These are phyloP conservation scores for Diaporthe batatas DNA, from an alignment of 2,329 filamentous ascomycete species.

Conservation along the genomic window DNA sequence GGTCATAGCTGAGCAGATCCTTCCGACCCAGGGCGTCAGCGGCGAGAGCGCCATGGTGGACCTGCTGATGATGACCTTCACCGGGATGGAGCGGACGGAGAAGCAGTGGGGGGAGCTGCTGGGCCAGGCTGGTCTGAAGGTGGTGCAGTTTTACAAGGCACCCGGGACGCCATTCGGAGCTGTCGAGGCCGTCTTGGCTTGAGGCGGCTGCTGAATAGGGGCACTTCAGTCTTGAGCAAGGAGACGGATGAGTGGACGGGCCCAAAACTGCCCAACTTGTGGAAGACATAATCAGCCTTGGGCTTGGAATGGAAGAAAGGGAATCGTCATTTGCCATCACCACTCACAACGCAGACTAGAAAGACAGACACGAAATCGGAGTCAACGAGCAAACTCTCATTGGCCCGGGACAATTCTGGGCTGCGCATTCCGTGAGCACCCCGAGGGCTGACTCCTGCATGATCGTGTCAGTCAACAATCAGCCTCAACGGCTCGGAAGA, in stretches of 20 bases:
- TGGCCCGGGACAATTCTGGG: not conserved
- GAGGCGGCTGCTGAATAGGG: not conserved
- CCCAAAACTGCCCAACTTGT: no score
- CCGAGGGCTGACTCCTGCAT: not conserved
- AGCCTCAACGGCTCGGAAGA: not conserved
- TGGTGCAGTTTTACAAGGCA: slow-evolving; percentile 1
- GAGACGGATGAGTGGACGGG: not conserved
- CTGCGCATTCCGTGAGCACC: not conserved
- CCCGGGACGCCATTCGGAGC: slow-evolving; percentile 27
- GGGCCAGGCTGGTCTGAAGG: slow-evolving; percentile 27
- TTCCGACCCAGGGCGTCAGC: slow-evolving; percentile 38
- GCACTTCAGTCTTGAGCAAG: no score
- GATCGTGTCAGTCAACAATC: not conserved
- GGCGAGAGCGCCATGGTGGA: slow-evolving; percentile 39
- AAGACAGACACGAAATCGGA: not conserved
- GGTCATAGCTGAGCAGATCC: slow-evolving; percentile 45
- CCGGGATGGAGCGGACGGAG: slow-evolving; percentile 41
- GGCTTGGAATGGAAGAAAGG: not conserved
- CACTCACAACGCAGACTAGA: not conserved
- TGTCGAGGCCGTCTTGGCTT: slow-evolving; percentile 29
- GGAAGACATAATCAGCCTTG: not conserved
- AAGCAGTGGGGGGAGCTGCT: slow-evolving; percentile 34
- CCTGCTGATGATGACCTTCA: slow-evolving; percentile 44
- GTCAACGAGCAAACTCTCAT: not conserved
- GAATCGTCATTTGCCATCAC: not conserved